Evolutionary conservation across 352 stramenopile genomes (phyloP).

Genomic region (Globisporangium lucens): DNA sequence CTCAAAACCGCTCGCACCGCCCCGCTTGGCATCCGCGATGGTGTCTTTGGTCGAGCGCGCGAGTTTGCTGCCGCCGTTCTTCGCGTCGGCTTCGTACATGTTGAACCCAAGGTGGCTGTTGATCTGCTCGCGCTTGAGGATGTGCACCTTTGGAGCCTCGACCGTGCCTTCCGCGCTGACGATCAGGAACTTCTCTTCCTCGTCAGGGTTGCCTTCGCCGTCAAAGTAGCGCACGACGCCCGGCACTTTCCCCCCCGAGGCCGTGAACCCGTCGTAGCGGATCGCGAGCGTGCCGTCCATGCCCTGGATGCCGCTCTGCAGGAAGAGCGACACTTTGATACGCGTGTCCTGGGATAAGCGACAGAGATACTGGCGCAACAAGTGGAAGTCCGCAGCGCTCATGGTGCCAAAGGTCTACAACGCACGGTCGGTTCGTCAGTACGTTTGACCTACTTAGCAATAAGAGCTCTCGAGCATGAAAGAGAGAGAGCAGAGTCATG

Average conservation of each 20-base stretch:
- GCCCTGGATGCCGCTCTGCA: slow-evolving; percentile 85
- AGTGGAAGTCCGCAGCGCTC: slow-evolving; percentile 64
- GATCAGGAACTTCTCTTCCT: slow-evolving; percentile 70
- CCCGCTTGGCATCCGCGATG: slow-evolving; percentile 56
- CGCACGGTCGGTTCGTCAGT: neutral
- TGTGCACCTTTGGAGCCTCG: slow-evolving; percentile 41
- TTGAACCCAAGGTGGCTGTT: slow-evolving; percentile 69
- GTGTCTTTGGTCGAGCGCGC: slow-evolving; percentile 49
- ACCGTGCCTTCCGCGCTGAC: slow-evolving; percentile 46
- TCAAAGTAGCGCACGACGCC: slow-evolving; percentile 72
- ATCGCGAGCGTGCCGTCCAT: slow-evolving; percentile 82
- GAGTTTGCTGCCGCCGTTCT: slow-evolving; percentile 26
- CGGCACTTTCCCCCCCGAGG: slow-evolving; percentile 59
- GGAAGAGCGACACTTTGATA: slow-evolving; percentile 91
- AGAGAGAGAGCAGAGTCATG: too few species aligned
- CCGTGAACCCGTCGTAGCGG: slow-evolving; percentile 70
- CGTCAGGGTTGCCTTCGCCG: slow-evolving; percentile 48
- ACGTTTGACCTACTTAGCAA: neutral
- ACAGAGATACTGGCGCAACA: slow-evolving; percentile 84
- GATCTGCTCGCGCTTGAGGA: slow-evolving; percentile 60
- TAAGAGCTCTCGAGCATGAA: neutral
- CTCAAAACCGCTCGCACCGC: slow-evolving; percentile 30
- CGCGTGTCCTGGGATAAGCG: slow-evolving; percentile 89
- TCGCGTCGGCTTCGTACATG: slow-evolving; percentile 83
- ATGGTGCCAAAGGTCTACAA: slow-evolving; percentile 60